phyloP scores from a whole-genome alignment of 257 asterid species.

The Handroanthus guayacan region DNA sequence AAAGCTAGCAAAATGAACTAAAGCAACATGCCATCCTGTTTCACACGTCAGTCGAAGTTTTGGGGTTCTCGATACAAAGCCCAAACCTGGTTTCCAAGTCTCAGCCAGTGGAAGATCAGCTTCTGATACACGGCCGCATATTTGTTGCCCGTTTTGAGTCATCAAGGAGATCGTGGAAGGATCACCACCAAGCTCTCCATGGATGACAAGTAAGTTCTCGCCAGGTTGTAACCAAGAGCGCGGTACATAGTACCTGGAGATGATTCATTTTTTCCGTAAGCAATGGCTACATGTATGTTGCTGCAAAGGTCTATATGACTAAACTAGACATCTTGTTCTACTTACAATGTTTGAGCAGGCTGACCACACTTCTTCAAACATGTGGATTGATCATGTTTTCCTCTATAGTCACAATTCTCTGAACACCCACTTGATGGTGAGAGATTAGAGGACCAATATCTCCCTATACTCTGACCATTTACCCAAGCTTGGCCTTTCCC shows the following conservation, averaged over 20 bases:
- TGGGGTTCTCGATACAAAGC: conserved; percentile 51
- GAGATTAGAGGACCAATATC: conserved; percentile 81
- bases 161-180: conserved; percentile 60
- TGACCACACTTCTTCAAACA: conserved; percentile 78
- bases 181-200: conserved; percentile 79
- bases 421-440: conserved; percentile 78
- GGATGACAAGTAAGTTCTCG: conserved; percentile 71
- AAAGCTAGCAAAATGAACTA: conserved; percentile 63
- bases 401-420: conserved; percentile 72
- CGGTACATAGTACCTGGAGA: conserved; percentile 67
- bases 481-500: conserved; percentile 88
- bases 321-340: neutral
- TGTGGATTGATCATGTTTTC: conserved; percentile 64
- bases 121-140: conserved; percentile 62
- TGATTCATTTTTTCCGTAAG: conserved; percentile 1
- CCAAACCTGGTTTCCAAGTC: conserved; percentile 56
- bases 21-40: conserved; percentile 55
- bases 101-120: conserved; percentile 67
- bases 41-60: conserved; percentile 63
- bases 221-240: conserved; percentile 71
- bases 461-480: conserved; percentile 66
- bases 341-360: conserved; percentile 84
- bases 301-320: too few relatives aligned
- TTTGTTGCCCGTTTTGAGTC: conserved; percentile 49
- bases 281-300: neutral